Base-by-base conservation (phyloP, 140 eudicot species). In the Flaveria floridana region DNA sequence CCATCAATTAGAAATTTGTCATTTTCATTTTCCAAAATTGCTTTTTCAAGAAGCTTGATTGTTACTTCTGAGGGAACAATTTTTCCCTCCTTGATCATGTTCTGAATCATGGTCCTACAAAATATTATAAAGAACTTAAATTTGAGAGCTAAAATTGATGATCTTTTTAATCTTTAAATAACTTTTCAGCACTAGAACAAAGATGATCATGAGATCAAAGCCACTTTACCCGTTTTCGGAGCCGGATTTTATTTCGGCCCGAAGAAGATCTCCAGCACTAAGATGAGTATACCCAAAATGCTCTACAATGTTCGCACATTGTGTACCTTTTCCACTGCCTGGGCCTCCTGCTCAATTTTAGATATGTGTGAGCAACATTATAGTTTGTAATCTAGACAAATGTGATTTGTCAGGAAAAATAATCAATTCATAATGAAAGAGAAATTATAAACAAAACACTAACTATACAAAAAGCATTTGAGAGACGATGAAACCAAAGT, bases 321-420 rank as follows among this genome's bases (percentile, higher is more conserved):
- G 99, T 52, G 99, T 94, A 44, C 99, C 99, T 84, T 90, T 94
- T 56, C 99, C 99, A 81, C 97, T 90, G 73, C 99, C 99, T n/a
- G 99, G 97, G 62, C 99, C 99, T 65, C 99, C 99, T 94, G 87
- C 78, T 82, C 87, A 81, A 57, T 48, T 39, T 51, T 41, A 64
- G 26, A 42, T 57, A 25, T 10, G 62, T 50, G 50, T 4, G 10
- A 5, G 18, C 21, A 34, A 39, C 21, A 41, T 15, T 67, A 68
- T 41, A 55, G 19, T 1, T n/a, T 62, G 30, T 6, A 50, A 53
- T 67, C 59, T 55, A 56, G 20, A 18, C 30, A 62, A 21, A 44
- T 44, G 50, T 25, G 16, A 9, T 42, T 62, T 59, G n/a, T 7
- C 0, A 34, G 16, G 10, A 21, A 25, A 59, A 61, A 5, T 52